phyloP scores from a whole-genome alignment of 2,329 filamentous ascomycete species.

The Seiridium unicorne region DNA sequence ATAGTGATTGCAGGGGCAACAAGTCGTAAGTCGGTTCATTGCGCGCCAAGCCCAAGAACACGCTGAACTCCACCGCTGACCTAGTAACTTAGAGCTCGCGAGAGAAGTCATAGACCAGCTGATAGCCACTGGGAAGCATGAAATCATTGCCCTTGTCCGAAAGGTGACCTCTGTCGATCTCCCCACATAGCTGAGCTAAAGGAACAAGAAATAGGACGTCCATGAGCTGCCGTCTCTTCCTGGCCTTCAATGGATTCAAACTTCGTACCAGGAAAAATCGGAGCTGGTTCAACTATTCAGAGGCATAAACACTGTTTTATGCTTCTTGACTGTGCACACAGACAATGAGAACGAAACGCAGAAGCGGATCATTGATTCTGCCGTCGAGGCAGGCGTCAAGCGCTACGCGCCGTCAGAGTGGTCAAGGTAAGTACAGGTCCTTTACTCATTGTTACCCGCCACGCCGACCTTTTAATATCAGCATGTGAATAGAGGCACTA shows the following conservation, averaged over 20 bases:
- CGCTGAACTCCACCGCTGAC: neutral
- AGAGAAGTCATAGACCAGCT: neutral
- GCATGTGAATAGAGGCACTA: neutral
- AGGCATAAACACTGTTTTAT: neutral
- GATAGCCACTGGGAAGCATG: neutral
- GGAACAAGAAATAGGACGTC: neutral
- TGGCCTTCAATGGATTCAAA: neutral
- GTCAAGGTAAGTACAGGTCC: conserved; percentile 16
- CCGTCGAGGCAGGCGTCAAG: conserved; percentile 35
- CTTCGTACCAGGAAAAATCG: neutral
- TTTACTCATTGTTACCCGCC: neutral
- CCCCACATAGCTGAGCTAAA: neutral
- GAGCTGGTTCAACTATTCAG: neutral
- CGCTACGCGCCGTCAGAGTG: conserved; percentile 39
- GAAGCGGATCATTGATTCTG: conserved; percentile 37
- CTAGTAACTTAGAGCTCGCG: neutral
- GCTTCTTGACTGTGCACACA: neutral
- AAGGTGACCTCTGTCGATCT: neutral
- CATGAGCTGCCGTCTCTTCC: neutral
- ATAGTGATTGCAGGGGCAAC: neutral
- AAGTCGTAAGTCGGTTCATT: neutral
- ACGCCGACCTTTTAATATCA: neutral
- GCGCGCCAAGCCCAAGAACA: neutral
- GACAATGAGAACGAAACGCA: conserved; percentile 28
- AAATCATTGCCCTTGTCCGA: neutral